Conservation (phyloP, 1,139 yeast genomes). For the Magnusiomyces tetraspermus region DNA sequence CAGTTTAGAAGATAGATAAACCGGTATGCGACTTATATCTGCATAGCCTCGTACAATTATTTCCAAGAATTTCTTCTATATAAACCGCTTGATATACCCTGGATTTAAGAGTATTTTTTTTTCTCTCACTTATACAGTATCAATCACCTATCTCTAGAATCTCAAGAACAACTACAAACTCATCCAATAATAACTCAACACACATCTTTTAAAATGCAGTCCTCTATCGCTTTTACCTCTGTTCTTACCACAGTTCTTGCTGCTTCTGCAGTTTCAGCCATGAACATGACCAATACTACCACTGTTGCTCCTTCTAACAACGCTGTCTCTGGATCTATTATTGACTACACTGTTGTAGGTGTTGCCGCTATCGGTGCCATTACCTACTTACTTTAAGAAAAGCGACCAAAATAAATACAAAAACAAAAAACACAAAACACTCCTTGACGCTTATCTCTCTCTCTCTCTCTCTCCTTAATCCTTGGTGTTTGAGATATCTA, state of each 20-base stretch:
- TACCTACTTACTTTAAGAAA: background rate
- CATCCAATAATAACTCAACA: background rate
- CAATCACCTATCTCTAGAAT: no score
- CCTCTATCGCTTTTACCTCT: background rate
- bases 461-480: no score
- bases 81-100: no score
- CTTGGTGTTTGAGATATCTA: no score
- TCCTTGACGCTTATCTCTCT: no score
- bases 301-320: background rate
- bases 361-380: background rate
- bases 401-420: no score
- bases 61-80: no score
- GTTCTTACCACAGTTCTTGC: background rate
- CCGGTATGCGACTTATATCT: no score
- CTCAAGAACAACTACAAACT: background rate
- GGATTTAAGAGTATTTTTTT: no score
- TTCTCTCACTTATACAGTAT: background rate
- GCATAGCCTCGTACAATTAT: no score
- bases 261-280: background rate
- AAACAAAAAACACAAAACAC: no score
- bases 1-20: no score
- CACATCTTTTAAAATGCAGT: background rate
- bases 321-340: background rate
- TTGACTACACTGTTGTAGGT: background rate
- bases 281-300: background rate